Percentiles rank a stretch among this genome's conserved stretches.
Evolutionary conservation across 352 stramenopile species (phyloP).

Genomic region (Pythium dissotocum): DNA sequence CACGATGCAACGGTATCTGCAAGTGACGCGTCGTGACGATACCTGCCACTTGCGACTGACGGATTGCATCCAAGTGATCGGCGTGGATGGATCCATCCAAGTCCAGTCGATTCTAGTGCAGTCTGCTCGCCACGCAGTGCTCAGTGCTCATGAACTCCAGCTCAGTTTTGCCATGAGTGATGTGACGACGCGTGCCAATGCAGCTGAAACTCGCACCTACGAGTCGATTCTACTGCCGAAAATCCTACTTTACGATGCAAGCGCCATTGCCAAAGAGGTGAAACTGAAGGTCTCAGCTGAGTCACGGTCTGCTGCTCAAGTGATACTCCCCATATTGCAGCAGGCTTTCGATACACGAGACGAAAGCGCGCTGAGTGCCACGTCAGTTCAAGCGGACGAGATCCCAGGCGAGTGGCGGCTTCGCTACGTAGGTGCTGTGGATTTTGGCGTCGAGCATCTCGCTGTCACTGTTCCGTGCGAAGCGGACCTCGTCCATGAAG

Average conservation of each 20-base stretch:
- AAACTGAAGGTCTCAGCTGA: constrained; percentile 23
- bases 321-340: constrained; percentile 33
- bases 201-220: background rate
- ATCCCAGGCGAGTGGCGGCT: constrained; percentile 33
- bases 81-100: constrained; percentile 36
- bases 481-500: constrained; percentile 14
- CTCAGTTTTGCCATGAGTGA: constrained; percentile 55
- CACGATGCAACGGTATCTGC: constrained; percentile 34
- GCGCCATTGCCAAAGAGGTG: constrained; percentile 23
- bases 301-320: background rate
- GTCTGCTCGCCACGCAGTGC: background rate
- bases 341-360: constrained; percentile 42
- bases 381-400: background rate
- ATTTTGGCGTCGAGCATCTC: constrained; percentile 43
- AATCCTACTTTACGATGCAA: constrained; percentile 39
- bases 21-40: constrained; percentile 22
- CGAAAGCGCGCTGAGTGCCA: background rate
- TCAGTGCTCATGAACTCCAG: constrained; percentile 17
- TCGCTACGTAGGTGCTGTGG: constrained; percentile 51
- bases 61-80: constrained; percentile 32
- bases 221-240: constrained; percentile 1
- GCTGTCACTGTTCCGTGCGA: constrained; percentile 40
- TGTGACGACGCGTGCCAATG: background rate
- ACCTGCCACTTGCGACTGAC: constrained; percentile 18
- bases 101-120: constrained; percentile 16